These are phyloP conservation scores for Lathyrus sativus DNA, from an alignment of 306 rosid species.

Conservation along the genomic window DNA sequence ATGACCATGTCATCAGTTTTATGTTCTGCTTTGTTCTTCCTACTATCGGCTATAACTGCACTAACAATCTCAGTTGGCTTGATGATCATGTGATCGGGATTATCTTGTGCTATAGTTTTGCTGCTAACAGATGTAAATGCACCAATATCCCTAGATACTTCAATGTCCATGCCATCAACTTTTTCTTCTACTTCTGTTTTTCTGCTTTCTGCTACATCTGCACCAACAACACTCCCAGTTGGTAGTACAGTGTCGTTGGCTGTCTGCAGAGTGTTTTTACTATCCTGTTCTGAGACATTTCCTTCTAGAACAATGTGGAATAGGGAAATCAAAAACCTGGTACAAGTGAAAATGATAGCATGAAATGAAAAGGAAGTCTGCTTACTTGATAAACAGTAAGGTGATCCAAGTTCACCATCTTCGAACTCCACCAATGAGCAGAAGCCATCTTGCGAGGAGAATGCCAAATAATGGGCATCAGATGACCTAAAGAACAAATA, in stretches of 20 bases:
- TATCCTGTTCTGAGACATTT: conserved; percentile 38
- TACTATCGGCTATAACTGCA: conserved; percentile 18
- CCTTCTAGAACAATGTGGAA: conserved; percentile 56
- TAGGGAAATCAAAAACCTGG: conserved; percentile 15
- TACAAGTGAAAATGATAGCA: conserved; percentile 1
- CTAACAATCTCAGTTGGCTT: conserved; percentile 30
- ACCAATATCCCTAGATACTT: conserved; percentile 18
- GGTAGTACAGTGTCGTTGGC: conserved; percentile 37
- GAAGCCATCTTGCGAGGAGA: conserved; percentile 95
- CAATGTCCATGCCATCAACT: conserved; percentile 39
- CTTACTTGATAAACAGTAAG: conserved; percentile 56
- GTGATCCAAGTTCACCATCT: conserved; percentile 76
- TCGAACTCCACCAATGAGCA: conserved; percentile 88
- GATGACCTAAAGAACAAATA: conserved; percentile 67
- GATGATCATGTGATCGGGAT: conserved; percentile 31
- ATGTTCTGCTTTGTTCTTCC: conserved; percentile 13
- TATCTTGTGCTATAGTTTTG: conserved; percentile 36
- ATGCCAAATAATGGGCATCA: conserved; percentile 75
- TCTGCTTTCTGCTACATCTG: conserved; percentile 21
- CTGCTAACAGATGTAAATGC: conserved; percentile 5
- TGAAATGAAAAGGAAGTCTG: conserved; percentile 7
- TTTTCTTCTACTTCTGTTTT: conserved; percentile 41
- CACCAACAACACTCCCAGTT: conserved; percentile 14
- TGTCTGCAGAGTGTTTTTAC: conserved; percentile 36
- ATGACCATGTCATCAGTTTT: not conserved